Evolutionary conservation across 1,139 yeast species (phyloP).

Genomic region (Magnusiomyces paraingens): DNA sequence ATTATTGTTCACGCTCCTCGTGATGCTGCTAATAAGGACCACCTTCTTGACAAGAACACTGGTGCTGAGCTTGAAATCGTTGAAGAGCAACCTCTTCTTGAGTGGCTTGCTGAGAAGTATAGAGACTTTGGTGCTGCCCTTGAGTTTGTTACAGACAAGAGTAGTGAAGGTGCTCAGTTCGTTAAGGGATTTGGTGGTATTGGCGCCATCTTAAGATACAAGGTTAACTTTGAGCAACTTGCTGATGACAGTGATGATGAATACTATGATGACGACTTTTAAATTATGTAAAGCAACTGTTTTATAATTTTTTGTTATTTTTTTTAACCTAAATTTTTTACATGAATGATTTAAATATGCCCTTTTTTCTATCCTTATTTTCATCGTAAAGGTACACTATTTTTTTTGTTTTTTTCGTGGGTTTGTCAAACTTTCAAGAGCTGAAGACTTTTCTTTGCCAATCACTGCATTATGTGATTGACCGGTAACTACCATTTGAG

Average conservation of each 20-base stretch:
- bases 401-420: slow-evolving; percentile 29
- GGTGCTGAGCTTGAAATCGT: slow-evolving; percentile 86
- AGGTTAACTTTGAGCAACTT: slow-evolving; percentile 93
- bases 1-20: slow-evolving; percentile 66
- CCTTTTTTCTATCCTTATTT: slow-evolving; percentile 1
- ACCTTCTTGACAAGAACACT: slow-evolving; percentile 72
- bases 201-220: slow-evolving; percentile 93
- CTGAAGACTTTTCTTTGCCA: slow-evolving; percentile 65
- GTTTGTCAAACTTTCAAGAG: slow-evolving; percentile 51
- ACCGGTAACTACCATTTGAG: slow-evolving; percentile 74
- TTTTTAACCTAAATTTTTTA: slow-evolving; percentile 1
- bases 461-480: slow-evolving; percentile 61
- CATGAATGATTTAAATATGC: slow-evolving; percentile 11
- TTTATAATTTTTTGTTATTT: not conserved
- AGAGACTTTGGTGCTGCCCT: slow-evolving; percentile 88
- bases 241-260: slow-evolving; percentile 87
- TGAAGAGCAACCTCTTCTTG: slow-evolving; percentile 77
- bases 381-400: slow-evolving; percentile 13
- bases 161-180: slow-evolving; percentile 97
- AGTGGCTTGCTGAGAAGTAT: slow-evolving; percentile 97
- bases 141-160: slow-evolving; percentile 93
- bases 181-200: slow-evolving; percentile 98
- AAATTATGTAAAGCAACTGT: not conserved
- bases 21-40: slow-evolving; percentile 52
- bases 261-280: slow-evolving; percentile 62